These are phyloP conservation scores for Elsinoe australis DNA, from an alignment of 2,329 filamentous ascomycete genomes.

Conservation along the genomic window DNA sequence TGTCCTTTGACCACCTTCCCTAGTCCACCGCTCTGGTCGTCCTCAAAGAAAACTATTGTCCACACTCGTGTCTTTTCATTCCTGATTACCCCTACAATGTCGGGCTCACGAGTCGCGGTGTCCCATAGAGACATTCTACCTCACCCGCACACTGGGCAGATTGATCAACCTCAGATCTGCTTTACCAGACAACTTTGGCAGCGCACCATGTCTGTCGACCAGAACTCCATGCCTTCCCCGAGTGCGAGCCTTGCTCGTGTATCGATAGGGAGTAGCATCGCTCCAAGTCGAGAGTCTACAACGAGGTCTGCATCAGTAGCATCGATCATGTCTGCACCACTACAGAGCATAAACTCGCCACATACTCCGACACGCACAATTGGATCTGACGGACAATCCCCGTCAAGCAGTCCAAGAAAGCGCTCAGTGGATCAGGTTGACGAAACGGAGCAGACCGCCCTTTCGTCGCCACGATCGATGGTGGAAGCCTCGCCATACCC, in stretches of 20 bases:
- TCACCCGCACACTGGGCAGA: slow-evolving; percentile 1
- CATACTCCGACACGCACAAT: not conserved
- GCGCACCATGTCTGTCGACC: slow-evolving; percentile 30
- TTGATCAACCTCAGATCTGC: slow-evolving; percentile 24
- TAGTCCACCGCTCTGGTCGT: slow-evolving; percentile 5
- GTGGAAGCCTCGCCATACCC: slow-evolving; percentile 35
- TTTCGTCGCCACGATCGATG: slow-evolving; percentile 1
- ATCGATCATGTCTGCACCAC: slow-evolving; percentile 21
- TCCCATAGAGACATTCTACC: slow-evolving; percentile 17
- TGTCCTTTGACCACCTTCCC: not conserved
- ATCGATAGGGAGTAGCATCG: slow-evolving; percentile 13
- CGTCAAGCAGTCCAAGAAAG: slow-evolving; percentile 23
- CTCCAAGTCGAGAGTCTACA: slow-evolving; percentile 25
- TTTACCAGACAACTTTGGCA: slow-evolving; percentile 34
- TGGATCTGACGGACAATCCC: not conserved
- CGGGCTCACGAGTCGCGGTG: slow-evolving; percentile 19
- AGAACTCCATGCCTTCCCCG: not conserved
- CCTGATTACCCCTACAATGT: slow-evolving; percentile 20
- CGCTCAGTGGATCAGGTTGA: slow-evolving; percentile 28
- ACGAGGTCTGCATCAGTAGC: slow-evolving; percentile 17
- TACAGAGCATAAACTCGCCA: not conserved
- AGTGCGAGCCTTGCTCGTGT: not conserved
- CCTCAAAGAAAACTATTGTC: slow-evolving; percentile 5
- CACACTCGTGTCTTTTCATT: slow-evolving; percentile 15
- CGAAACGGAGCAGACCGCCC: slow-evolving; percentile 20